Conservation (phyloP, 305 asterid genomes). For the Ilex paraguariensis region DNA sequence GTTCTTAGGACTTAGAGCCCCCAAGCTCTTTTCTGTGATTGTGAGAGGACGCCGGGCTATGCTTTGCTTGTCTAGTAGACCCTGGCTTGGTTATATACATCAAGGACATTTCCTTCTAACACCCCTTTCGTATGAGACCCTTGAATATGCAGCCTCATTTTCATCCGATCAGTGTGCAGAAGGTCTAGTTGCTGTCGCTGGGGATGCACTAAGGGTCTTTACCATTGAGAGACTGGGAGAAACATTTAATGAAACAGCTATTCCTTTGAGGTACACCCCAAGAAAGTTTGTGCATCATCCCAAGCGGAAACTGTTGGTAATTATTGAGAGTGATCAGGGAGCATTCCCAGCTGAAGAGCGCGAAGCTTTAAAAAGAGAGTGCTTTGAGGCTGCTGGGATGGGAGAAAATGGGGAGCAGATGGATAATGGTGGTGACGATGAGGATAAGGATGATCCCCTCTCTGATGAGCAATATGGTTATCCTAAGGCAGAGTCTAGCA, state of each 20-base stretch:
- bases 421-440: constrained; percentile 89
- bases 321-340: constrained; percentile 97
- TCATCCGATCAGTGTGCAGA: constrained; percentile 99
- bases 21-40: constrained; percentile 76
- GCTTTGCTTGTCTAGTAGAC: constrained; percentile 98
- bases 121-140: constrained; percentile 92
- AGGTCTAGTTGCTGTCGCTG: constrained; percentile 99
- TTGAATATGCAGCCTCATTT: constrained; percentile 97
- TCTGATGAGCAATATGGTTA: constrained; percentile 98
- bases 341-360: constrained; percentile 95
- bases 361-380: constrained; percentile 80
- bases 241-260: constrained; percentile 83
- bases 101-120: constrained; percentile 97
- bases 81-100: constrained; percentile 99
- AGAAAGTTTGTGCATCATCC: constrained; percentile 91
- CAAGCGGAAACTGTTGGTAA: constrained; percentile 70
- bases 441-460: constrained; percentile 68
- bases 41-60: constrained; percentile 93
- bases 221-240: constrained; percentile 97
- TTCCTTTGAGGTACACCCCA: constrained; percentile 95
- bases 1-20: constrained; percentile 93
- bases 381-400: constrained; percentile 74
- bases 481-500: constrained; percentile 92
- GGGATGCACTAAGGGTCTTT: constrained; percentile 93
- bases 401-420: constrained; percentile 76